Evolutionary conservation across 129 eudicot species (phyloP).

Genomic region (Chrysanthemum lavandulifolium): DNA sequence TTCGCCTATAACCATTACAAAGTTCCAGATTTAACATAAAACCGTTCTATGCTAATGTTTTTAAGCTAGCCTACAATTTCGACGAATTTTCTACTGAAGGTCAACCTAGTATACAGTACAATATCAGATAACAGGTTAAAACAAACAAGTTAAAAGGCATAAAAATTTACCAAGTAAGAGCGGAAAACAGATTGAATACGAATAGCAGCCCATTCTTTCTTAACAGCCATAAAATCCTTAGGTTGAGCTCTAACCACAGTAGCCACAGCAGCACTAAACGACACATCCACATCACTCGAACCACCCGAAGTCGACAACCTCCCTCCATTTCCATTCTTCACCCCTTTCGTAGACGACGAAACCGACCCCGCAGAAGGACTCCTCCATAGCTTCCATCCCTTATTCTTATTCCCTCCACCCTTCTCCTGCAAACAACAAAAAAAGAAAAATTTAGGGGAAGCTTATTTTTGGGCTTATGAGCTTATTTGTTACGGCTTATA

Average conservation of each 20-base stretch:
- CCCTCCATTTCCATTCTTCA: constrained; percentile 24
- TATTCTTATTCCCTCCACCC: constrained; percentile 47
- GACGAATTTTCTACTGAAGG: neutral
- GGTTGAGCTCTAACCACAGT: constrained; percentile 72
- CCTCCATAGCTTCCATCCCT: constrained; percentile 90
- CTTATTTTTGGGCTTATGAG: neutral
- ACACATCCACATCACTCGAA: constrained; percentile 44
- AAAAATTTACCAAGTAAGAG: constrained; percentile 62
- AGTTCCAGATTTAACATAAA: neutral
- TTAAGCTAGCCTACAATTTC: neutral
- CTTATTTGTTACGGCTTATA: too few species aligned
- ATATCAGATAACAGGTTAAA: neutral
- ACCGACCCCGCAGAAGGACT: constrained; percentile 51
- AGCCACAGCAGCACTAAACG: constrained; percentile 76
- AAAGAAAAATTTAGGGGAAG: neutral
- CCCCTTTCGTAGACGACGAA: constrained; percentile 32
- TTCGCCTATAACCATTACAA: neutral
- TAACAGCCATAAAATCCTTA: constrained; percentile 68
- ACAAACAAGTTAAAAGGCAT: neutral
- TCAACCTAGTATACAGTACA: neutral
- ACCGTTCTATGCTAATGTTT: neutral
- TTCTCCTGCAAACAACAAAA: constrained; percentile 46
- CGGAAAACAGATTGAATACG: constrained; percentile 87
- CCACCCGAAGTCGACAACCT: constrained; percentile 45
- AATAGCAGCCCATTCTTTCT: constrained; percentile 86